Conservation (phyloP, 345 rosid genomes). For the Lepidium didymum region DNA sequence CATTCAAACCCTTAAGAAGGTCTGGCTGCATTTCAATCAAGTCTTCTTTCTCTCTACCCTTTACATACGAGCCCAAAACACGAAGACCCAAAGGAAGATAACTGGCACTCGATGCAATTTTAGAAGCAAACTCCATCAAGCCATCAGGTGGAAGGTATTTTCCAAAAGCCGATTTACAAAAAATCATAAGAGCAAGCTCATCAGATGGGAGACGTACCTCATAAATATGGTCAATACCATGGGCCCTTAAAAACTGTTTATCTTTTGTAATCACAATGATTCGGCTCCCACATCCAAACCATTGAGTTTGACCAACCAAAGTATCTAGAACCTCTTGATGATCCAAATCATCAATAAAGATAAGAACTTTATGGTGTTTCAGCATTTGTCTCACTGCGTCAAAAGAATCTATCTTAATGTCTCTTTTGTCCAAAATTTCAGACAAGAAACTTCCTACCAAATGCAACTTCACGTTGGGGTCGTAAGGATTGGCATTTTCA, state of each 20-base stretch:
- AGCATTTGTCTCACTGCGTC: neutral
- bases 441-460: neutral
- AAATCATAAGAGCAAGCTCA: neutral
- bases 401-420: neutral
- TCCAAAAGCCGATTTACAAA: neutral
- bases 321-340: neutral
- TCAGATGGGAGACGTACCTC: neutral
- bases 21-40: no score
- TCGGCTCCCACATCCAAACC: constrained; percentile 5
- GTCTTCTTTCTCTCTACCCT: no score
- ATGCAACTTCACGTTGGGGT: neutral
- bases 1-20: neutral
- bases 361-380: neutral
- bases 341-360: neutral
- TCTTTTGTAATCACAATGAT: neutral
- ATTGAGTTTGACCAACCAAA: neutral
- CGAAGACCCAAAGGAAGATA: no score
- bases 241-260: neutral
- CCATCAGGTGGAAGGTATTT: no score
- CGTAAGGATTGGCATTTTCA: neutral
- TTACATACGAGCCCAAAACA: no score
- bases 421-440: neutral
- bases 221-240: neutral
- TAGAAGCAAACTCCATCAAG: no score
- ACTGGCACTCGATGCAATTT: no score